These are phyloP conservation scores for Streptanthus diversifolius DNA, from an alignment of 345 rosid species.

Conservation along the genomic window DNA sequence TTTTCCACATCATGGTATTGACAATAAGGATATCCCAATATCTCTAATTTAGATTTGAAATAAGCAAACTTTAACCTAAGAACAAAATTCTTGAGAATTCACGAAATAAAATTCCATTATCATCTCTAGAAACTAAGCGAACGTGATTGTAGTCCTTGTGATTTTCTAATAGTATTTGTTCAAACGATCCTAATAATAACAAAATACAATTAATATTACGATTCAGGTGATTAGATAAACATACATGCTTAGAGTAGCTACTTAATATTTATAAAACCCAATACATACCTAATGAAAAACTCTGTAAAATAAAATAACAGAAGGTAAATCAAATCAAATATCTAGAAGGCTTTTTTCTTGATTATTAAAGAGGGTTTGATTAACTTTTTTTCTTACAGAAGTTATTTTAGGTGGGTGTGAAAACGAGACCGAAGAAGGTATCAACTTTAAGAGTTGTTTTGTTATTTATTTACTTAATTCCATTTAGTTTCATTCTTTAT, in stretches of 20 bases:
- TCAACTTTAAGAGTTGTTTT: background rate
- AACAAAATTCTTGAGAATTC: background rate
- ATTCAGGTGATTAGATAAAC: background rate
- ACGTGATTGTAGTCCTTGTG: background rate
- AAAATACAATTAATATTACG: background rate
- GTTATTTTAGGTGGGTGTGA: constrained; percentile 23
- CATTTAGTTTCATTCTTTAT: background rate
- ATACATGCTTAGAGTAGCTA: background rate
- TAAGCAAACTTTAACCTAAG: background rate
- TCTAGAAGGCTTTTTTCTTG: constrained; percentile 22
- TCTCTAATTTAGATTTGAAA: background rate
- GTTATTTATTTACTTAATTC: background rate
- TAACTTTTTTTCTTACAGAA: background rate
- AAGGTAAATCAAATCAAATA: background rate
- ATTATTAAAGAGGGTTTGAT: constrained; percentile 3
- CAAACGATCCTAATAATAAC: background rate
- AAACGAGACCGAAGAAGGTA: constrained; percentile 28
- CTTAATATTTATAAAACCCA: background rate
- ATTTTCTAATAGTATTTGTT: background rate
- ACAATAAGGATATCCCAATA: background rate
- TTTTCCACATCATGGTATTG: background rate
- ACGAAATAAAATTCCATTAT: background rate
- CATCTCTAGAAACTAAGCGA: background rate
- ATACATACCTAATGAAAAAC: background rate
- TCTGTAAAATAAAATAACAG: background rate